phyloP scores from a whole-genome alignment of 2,329 filamentous ascomycete species.

The Whalleya microplaca region DNA sequence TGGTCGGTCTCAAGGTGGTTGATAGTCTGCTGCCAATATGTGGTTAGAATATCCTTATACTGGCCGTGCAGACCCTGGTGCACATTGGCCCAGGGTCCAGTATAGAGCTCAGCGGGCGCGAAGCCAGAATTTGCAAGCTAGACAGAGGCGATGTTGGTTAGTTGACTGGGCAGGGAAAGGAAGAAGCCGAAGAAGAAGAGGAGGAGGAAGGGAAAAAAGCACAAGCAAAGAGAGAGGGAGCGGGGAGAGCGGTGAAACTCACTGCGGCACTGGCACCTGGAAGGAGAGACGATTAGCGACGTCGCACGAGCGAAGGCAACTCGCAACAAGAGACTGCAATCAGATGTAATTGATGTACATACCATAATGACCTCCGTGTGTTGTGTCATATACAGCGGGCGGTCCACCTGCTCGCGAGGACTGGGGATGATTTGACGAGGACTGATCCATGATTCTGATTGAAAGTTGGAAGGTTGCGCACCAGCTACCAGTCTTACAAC shows the following conservation, averaged over 20 bases:
- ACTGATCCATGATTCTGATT: slow-evolving; percentile 55
- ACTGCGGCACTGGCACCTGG: slow-evolving; percentile 54
- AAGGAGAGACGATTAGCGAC: slow-evolving; percentile 39
- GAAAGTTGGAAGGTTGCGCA: slow-evolving; percentile 16
- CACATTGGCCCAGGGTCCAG: slow-evolving; percentile 94
- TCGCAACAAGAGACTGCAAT: slow-evolving; percentile 27
- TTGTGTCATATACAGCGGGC: slow-evolving; percentile 66
- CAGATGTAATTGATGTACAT: slow-evolving; percentile 47
- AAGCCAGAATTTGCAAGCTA: slow-evolving; percentile 86
- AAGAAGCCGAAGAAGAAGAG: too few species aligned
- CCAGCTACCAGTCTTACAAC: slow-evolving; percentile 14
- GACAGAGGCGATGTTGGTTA: slow-evolving; percentile 34
- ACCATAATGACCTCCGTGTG: slow-evolving; percentile 80
- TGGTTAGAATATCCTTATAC: slow-evolving; percentile 96
- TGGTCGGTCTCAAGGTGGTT: slow-evolving; percentile 92
- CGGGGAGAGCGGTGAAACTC: slow-evolving; percentile 30
- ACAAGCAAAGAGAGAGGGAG: slow-evolving; percentile 12
- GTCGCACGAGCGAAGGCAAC: slow-evolving; percentile 34
- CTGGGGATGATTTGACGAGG: slow-evolving; percentile 59
- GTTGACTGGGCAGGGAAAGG: slow-evolving; percentile 7
- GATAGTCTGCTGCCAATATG: slow-evolving; percentile 99
- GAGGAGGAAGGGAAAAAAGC: slow-evolving; percentile 11
- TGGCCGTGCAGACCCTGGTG: slow-evolving; percentile 92
- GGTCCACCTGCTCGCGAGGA: slow-evolving; percentile 42
- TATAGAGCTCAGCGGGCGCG: slow-evolving; percentile 91